Evolutionary conservation across 331 rosid genomes (phyloP), one percentile per base, ranked within the genome.

Genomic region (Quercus lobata): DNA sequence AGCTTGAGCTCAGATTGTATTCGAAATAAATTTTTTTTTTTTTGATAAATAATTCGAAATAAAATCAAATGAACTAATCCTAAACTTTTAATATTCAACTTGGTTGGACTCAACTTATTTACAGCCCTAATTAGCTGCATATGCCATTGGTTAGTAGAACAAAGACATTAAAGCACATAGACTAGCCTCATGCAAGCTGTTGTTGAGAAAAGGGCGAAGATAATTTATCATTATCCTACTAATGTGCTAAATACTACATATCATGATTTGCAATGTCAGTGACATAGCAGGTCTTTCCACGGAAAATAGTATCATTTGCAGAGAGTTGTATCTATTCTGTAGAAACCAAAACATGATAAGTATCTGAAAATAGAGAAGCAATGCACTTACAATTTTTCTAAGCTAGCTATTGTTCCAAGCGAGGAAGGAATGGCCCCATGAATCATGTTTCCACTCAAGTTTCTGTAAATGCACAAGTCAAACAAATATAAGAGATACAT

Each of bases 391-490:
- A 96, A 71, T 56, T 81, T 90, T 93, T 92, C 79, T 83, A 96
- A 87, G 86, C 89, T 88, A 76, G 85, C 57, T 81, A 90, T 69
- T 55, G 82, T 82, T 84, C 99, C 98, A 63, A 96, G 92, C 5
- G 97, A 80, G 68, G 89, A 88, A 57, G 99, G 99, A 83, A 96
- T 90, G 76, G 83, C 76, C 61, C 99, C 99, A n/a, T 57, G 91
- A 25, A 96, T 80, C 87, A 83, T 80, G 86, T 92, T 96, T 88
- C 97, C 95, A 83, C 99, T 93, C 86, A 96, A 86, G 82, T 96
- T 96, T 86, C 99, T 96, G 91, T 12, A 24, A 73, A 71, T 78
- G 55, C 56, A 74, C 41, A 74, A 19, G 69, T 44, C 62, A 54
- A 81, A 25, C 68, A 37, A 78, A 81, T 69, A 83, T 80, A 82